Base-by-base conservation (phyloP, 2,329 filamentous ascomycete genomes). In the Cytospora leucostoma region DNA sequence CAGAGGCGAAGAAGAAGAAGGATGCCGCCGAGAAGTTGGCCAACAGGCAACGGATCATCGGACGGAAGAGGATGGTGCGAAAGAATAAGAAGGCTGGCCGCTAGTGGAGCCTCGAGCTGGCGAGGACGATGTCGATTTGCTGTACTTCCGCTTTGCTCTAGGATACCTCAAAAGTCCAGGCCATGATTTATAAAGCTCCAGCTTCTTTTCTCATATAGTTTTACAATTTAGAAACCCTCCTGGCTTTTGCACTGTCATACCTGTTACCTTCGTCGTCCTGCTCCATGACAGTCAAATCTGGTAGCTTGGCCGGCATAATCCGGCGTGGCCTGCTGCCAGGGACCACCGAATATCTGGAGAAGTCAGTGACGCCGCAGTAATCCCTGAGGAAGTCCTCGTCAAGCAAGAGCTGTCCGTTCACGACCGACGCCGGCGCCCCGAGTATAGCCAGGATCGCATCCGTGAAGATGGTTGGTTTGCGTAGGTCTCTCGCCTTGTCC, bases 351-450 rank as follows among this genome's bases (percentile, higher is more conserved):
- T 96, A 96, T 70, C 86, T 84, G 0, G 81, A 82, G 69, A 96
- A 95, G 72, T 96, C 90, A 0, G 76, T 80, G 4, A 93, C 79
- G 1, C 88, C 87, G 21, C 77, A 80, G 64, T 88, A 80, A 7
- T 83, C 79, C 19, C 89, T 80, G 35, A 96, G 78, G 68, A 93
- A 95, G 71, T 96, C 92, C 72, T 96, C 92, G 70, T 96, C 92
- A 1, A 93, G 82, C 64, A 88, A 81, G 6, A 94, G 77, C 51
- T 85, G 76, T 0, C 92, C 92, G 71, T 92, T 96, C 27, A 95
- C 88, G 5, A 75, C 74, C 0, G 77, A 67, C 0, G 85, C 76
- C 0, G 88, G 85, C 0, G 88, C 82, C 11, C 76, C 73, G 1
- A 95, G 78, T 74, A 96, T 89, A 1, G 84, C 89, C 1, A 94